phyloP scores from a whole-genome alignment of 2,329 filamentous ascomycete genomes.

The Seiridium cupressi region DNA sequence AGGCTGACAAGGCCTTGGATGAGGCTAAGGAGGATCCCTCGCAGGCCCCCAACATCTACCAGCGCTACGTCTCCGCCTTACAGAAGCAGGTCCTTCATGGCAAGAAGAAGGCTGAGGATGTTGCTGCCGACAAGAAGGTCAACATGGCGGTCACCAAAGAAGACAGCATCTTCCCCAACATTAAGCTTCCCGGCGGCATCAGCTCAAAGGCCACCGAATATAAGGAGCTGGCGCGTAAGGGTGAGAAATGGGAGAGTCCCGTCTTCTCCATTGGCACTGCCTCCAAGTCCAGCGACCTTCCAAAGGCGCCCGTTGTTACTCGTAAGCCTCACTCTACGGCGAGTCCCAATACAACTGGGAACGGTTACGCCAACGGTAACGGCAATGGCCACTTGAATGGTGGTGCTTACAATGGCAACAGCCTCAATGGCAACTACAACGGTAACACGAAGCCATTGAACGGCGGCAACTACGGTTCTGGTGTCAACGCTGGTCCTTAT shows the following conservation, averaged over 20 bases:
- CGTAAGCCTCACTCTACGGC: constrained; percentile 39
- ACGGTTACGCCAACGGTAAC: background rate
- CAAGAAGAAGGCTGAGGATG: constrained; percentile 71
- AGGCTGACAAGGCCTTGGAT: constrained; percentile 71
- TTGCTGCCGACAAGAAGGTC: constrained; percentile 67
- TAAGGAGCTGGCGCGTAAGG: constrained; percentile 81
- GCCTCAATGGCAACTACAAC: background rate
- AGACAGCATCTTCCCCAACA: constrained; percentile 84
- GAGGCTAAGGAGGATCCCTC: constrained; percentile 68
- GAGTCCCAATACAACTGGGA: background rate
- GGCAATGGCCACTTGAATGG: background rate
- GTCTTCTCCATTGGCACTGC: constrained; percentile 87
- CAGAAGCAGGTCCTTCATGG: constrained; percentile 72
- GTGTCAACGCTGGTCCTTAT: background rate
- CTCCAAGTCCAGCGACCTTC: constrained; percentile 69
- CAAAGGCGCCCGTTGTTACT: constrained; percentile 51
- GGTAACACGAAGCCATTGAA: constrained; percentile 2
- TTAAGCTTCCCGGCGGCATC: constrained; percentile 83
- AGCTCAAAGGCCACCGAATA: constrained; percentile 94
- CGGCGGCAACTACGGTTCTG: background rate
- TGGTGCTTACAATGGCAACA: background rate
- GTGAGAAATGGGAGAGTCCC: constrained; percentile 93
- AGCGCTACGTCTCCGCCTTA: constrained; percentile 73
- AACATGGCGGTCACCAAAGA: constrained; percentile 84
- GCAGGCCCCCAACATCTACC: constrained; percentile 78